Conservation (phyloP, 257 asterid genomes). For the Solanum okadae region DNA sequence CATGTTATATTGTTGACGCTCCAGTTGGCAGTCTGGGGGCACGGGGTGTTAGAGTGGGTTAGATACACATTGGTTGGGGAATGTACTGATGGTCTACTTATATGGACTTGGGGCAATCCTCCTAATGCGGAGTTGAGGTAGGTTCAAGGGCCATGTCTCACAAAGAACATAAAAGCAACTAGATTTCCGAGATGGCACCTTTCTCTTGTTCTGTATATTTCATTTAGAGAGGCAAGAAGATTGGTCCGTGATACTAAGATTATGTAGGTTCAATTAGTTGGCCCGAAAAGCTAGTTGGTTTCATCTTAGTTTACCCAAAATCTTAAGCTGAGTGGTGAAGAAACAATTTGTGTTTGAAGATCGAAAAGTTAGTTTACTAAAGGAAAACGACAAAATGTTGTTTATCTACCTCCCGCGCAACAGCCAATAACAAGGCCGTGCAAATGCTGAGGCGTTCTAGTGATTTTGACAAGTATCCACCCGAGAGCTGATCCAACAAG, state of each 20-base stretch:
- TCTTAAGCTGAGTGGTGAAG: background rate
- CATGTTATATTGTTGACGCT: background rate
- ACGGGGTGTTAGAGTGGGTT: background rate
- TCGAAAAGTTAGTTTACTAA: background rate
- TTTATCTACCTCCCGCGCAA: slow-evolving; percentile 32
- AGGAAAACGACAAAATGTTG: background rate
- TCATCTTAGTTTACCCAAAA: background rate
- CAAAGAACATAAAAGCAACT: background rate
- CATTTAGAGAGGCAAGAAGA: background rate
- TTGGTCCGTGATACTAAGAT: background rate
- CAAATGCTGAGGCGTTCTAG: slow-evolving; percentile 18
- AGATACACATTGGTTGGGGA: background rate
- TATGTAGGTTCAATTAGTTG: background rate
- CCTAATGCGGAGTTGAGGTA: background rate
- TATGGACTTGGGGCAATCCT: background rate
- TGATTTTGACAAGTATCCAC: slow-evolving; percentile 25
- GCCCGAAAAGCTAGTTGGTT: background rate
- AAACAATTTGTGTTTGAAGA: background rate
- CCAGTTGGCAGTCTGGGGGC: background rate
- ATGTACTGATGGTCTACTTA: background rate
- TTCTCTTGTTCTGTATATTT: background rate
- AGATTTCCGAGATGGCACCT: background rate
- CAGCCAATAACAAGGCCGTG: slow-evolving; percentile 31
- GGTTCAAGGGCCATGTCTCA: background rate
- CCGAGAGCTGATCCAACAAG: slow-evolving; percentile 30